Percentiles rank a stretch among this genome's conserved stretches.
Evolutionary conservation across 768 basidiomycete genomes (phyloP).

Genomic region (Pleurotus tuoliensis): DNA sequence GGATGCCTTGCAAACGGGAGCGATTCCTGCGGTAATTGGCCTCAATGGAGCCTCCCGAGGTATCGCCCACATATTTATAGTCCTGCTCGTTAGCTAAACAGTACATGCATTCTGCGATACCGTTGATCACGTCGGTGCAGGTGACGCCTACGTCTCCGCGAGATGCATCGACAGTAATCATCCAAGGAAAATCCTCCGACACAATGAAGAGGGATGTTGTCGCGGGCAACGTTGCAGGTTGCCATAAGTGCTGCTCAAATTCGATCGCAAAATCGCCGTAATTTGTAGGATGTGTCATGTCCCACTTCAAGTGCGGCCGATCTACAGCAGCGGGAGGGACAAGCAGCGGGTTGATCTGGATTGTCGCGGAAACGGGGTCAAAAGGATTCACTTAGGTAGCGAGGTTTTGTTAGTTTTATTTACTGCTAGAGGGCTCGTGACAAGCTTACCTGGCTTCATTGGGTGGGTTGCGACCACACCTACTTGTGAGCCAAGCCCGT

Average conservation of each 20-base stretch:
- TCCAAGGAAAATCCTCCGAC: neutral
- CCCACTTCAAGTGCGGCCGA: neutral
- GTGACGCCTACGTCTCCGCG: neutral
- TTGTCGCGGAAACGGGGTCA: neutral
- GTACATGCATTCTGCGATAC: conserved; percentile 2
- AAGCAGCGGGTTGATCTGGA: neutral
- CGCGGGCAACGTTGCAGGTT: neutral
- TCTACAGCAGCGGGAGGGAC: neutral
- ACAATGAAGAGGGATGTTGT: neutral
- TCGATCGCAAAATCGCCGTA: neutral
- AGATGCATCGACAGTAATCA: neutral
- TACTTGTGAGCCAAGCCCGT: too few species aligned
- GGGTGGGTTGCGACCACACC: too few species aligned
- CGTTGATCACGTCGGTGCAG: conserved; percentile 1
- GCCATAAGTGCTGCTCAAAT: neutral
- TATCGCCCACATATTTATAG: neutral
- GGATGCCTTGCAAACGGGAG: neutral
- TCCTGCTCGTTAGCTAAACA: conserved; percentile 1
- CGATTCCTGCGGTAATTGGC: neutral
- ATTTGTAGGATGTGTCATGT: neutral
- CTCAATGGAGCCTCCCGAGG: neutral
- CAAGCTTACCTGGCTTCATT: too few species aligned
- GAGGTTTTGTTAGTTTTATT: too few species aligned
- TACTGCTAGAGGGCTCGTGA: too few species aligned
- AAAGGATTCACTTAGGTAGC: neutral